Evolutionary conservation across 371 early-diverging fungal species (phyloP).

Genomic region (Lichtheimia corymbifera): DNA sequence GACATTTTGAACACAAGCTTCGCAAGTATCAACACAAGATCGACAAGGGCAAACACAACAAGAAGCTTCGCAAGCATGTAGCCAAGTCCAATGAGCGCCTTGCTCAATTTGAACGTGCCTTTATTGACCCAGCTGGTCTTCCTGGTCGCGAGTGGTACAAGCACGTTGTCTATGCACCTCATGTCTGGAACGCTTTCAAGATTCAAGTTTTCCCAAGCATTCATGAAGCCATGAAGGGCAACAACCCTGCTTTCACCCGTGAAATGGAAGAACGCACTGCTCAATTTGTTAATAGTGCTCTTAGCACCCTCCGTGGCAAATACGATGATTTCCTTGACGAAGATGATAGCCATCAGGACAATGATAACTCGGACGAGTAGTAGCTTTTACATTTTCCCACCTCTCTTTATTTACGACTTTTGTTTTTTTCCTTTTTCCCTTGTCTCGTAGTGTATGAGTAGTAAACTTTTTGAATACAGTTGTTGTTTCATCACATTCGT

Average conservation of each 20-base stretch:
- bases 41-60: conserved; percentile 8
- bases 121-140: conserved; percentile 51
- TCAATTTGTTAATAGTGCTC: conserved; percentile 8
- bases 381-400: background rate
- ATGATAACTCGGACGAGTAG: background rate
- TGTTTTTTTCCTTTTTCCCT: background rate
- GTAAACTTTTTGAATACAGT: background rate
- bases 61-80: conserved; percentile 16
- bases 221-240: conserved; percentile 37
- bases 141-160: conserved; percentile 55
- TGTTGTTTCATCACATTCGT: background rate
- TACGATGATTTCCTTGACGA: conserved; percentile 18
- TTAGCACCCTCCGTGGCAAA: conserved; percentile 6
- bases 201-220: conserved; percentile 43
- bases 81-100: conserved; percentile 38
- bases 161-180: conserved; percentile 43
- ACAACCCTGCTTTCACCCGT: conserved; percentile 14
- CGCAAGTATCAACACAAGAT: conserved; percentile 11
- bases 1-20: conserved; percentile 12
- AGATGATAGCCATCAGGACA: conserved; percentile 7
- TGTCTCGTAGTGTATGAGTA: background rate
- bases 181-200: conserved; percentile 38
- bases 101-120: conserved; percentile 46
- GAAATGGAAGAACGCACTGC: conserved; percentile 20
- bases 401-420: conserved; percentile 1